Base-by-base conservation (phyloP, 345 rosid species). In the Arabis alpina region DNA sequence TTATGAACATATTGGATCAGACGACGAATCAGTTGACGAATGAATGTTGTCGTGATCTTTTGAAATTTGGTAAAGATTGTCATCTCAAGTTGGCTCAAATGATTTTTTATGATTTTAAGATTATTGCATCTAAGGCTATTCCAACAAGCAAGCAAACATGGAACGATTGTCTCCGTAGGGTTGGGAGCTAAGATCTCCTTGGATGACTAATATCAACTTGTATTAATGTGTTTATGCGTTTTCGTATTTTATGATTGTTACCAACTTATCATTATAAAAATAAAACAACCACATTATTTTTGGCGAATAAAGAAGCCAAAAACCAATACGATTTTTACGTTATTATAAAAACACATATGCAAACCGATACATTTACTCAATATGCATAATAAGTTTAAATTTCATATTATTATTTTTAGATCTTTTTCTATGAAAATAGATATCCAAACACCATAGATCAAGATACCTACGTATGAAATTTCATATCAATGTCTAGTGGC, bases 241-340 rank as follows among this genome's bases (percentile, higher is more conserved):
- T 13, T 37, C 15, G 8, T 27, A 16, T 47, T 16, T 40, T 60
- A 24, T 60, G 52, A 51, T 2, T 44, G 24, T 43, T 16, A 36
- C 37, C 25, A 9, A 19, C 37, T 14, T 4, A 5, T 8, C 37
- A 32, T 5, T 44, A 42, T 54, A 10, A 27, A 39, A 39, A 19
- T 19, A 19, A 10, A 64, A 4, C 6, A 43, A 54, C 23, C 16
- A 28, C 6, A 32, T 41, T 13, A 30, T 23, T 8, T 1, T 56
- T 44, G 41, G 15, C 44, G 15, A 15, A 19, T 5, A 61, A 91
- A 8, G 90, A 87, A 84, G 87, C 79, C 73, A 91, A 66, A 86
- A 90, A 74, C 91, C 40, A 36, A 88, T 78, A 84, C 87, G 23
- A 19, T 19, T 19, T 19, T 19, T 19, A 19, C 23, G 23, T 19